Evolutionary conservation across 2,329 filamentous ascomycete species (phyloP), one percentile per base, ranked within the genome.

Genomic region (Scortechinia acanthostroma): DNA sequence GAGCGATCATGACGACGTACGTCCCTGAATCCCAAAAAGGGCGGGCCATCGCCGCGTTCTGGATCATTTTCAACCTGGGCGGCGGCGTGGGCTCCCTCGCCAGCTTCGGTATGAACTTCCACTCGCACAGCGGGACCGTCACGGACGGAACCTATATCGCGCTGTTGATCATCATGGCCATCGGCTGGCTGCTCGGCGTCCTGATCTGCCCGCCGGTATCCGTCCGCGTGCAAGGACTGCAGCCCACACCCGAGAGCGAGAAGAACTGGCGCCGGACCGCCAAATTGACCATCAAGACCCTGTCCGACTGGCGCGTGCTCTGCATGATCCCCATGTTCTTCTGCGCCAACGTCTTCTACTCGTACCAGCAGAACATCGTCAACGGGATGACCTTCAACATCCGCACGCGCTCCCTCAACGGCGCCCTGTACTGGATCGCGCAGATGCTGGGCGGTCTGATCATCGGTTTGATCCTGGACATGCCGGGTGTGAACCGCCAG

Each of bases 351-450:
- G 64, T 72, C 46, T 76, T 76, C 54, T 77, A 77, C 57, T 71
- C 70, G 37, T 77, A 77, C 53, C 74, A 77, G 53, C 72, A 74
- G 49, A 76, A 76, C 54, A 61, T 63, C 48, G 72, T 77, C 57
- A 79, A 79, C 58, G 70, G 68, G 10, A 62, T 66, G 47, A 69
- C 68, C 23, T 79, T 78, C 60, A 71, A 74, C 52, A 70, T 74
- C 46, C 70, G 74, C 46, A 70, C 71, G 2, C 71, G 74, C n/a
- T 70, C 74, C 3, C 67, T 77, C 42, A 76, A 77, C 55, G 68
- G 69, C 45, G 60, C 71, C 1, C 57, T 77, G 21, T 77, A 77
- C 60, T 77, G 73, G 72, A 65, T 76, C 10, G 69, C 73, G 3
- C 73, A 77, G 59, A 77, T 77, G 60, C 50, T 74, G n/a, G 72